Percentiles rank a stretch among this genome's conserved stretches.
These are phyloP conservation scores for Xanthoconium purpureum DNA, from an alignment of 768 basidiomycete species.

Conservation along the genomic window DNA sequence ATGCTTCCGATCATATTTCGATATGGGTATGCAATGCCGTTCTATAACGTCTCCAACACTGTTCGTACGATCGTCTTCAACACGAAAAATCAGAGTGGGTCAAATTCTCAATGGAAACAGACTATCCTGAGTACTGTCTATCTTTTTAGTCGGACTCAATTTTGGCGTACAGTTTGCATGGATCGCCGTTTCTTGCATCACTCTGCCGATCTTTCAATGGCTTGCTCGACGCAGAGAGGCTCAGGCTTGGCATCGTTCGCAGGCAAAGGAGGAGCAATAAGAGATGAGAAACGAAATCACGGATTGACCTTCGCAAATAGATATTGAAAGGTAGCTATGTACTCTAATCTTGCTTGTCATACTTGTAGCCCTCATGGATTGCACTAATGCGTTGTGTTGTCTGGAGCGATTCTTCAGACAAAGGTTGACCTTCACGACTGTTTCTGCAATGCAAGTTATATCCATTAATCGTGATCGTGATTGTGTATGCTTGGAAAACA, in stretches of 20 bases:
- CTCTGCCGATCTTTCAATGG: slow-evolving; percentile 52
- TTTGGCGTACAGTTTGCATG: slow-evolving; percentile 60
- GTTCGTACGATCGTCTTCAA: slow-evolving; percentile 63
- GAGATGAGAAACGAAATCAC: not conserved
- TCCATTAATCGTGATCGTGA: slow-evolving; percentile 15
- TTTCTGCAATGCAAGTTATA: not conserved
- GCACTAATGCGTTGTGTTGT: not conserved
- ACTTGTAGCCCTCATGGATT: not conserved
- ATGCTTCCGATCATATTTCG: slow-evolving; percentile 54
- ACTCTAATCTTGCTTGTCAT: not conserved
- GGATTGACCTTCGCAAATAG: no score
- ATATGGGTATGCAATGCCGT: slow-evolving; percentile 69
- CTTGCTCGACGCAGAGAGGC: slow-evolving; percentile 29
- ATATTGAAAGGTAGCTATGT: no score
- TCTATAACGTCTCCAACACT: slow-evolving; percentile 65
- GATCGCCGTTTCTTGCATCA: slow-evolving; percentile 52
- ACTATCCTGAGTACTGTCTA: not conserved
- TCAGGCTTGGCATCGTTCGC: slow-evolving; percentile 17
- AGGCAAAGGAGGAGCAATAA: slow-evolving; percentile 4
- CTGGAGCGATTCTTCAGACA: not conserved
- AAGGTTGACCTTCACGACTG: not conserved
- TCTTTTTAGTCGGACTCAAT: slow-evolving; percentile 52
- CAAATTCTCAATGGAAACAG: not conserved
- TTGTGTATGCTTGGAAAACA: slow-evolving; percentile 15
- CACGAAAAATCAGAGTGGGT: slow-evolving; percentile 58